Percentiles rank a stretch among this genome's conserved stretches.
Conservation (phyloP, 225 moss, liverwort and hornwort species). For the Anthoceros angustus region DNA sequence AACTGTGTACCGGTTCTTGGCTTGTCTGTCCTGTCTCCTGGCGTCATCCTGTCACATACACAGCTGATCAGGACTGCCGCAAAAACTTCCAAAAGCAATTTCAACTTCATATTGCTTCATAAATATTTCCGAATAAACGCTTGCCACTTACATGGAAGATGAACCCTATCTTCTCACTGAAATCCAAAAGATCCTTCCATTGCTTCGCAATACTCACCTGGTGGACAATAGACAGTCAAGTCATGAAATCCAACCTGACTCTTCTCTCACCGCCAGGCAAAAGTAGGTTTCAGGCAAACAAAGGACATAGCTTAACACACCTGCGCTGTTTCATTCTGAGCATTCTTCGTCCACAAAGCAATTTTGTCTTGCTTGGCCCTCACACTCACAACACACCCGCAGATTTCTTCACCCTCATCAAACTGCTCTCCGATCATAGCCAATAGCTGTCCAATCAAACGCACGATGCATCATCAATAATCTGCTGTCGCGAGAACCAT, state of each 20-base stretch:
- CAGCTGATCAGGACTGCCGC: background rate
- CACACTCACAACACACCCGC: constrained; percentile 83
- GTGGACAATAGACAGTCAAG: background rate
- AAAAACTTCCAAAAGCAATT: background rate
- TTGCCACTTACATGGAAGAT: constrained; percentile 48
- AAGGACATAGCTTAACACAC: constrained; percentile 12
- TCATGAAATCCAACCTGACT: constrained; percentile 3
- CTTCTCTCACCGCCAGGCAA: background rate
- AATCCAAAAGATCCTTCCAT: constrained; percentile 79
- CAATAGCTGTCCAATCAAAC: constrained; percentile 34
- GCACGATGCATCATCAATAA: no score
- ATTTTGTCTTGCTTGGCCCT: constrained; percentile 76
- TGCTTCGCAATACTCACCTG: constrained; percentile 84
- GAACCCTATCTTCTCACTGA: constrained; percentile 63
- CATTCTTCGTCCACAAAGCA: constrained; percentile 92
- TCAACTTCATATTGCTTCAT: background rate
- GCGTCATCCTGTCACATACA: constrained; percentile 1
- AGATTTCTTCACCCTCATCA: constrained; percentile 80
- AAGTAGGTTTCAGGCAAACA: background rate
- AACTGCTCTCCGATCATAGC: constrained; percentile 97
- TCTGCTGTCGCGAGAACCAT: no score
- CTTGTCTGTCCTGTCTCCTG: background rate
- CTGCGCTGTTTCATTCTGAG: constrained; percentile 83
- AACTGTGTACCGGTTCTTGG: background rate
- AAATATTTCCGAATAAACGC: background rate